These are phyloP conservation scores for Musa itinerans DNA, from an alignment of 176 grass and related monocot species.

Conservation along the genomic window DNA sequence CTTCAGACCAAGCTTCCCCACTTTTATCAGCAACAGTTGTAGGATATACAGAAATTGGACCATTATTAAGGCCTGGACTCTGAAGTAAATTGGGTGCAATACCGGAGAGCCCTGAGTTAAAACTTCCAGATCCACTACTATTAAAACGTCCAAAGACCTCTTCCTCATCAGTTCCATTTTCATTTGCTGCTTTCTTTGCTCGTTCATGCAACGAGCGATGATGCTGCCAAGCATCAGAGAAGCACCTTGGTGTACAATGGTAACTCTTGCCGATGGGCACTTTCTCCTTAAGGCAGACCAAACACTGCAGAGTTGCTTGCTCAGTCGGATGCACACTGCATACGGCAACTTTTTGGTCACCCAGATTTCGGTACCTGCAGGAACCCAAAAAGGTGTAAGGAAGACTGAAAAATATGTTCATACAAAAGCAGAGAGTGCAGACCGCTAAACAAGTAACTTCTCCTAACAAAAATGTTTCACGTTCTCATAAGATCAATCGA, in stretches of 20 bases:
- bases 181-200: constrained; percentile 58
- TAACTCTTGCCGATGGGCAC: constrained; percentile 90
- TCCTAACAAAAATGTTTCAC: no score
- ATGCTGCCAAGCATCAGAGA: constrained; percentile 95
- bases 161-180: constrained; percentile 93
- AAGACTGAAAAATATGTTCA: background rate
- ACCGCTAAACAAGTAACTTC: background rate
- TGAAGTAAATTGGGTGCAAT: constrained; percentile 48
- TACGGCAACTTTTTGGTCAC: constrained; percentile 65
- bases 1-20: constrained; percentile 91
- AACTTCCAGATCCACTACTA: constrained; percentile 41
- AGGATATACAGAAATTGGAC: constrained; percentile 3
- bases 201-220: constrained; percentile 90
- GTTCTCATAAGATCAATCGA: no score
- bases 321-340: constrained; percentile 95
- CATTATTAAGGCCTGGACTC: constrained; percentile 41
- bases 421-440: background rate
- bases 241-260: constrained; percentile 89
- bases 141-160: constrained; percentile 78
- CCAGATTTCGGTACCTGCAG: constrained; percentile 89
- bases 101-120: constrained; percentile 37
- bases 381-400: constrained; percentile 19
- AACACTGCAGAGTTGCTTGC: constrained; percentile 83
- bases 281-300: constrained; percentile 94
- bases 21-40: constrained; percentile 51